Base-by-base conservation (phyloP, 2,329 filamentous ascomycete species). In the Ophiocordyceps robertsii region DNA sequence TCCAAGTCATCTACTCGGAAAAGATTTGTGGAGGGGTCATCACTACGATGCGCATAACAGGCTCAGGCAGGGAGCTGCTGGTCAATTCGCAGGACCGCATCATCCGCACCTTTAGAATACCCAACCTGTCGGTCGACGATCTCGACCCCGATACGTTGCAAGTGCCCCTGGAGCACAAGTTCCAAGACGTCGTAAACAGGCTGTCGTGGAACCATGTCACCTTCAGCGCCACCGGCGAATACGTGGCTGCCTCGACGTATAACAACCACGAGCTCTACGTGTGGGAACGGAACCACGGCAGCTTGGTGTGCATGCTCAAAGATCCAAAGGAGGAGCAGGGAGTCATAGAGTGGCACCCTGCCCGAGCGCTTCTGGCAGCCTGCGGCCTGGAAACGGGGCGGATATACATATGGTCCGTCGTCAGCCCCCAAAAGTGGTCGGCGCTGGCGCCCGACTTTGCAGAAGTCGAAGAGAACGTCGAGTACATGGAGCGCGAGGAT, bases 181-280 rank as follows among this genome's bases (percentile, higher is more conserved):
- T 96, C 54, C 89, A 96, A 61, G 93, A 98, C 57, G 83, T 96
- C 4, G 92, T 98, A 40, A 96, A 98, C 57, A 80, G 84, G 37
- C 67, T 96, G 12, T 88, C 84, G 7, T 98, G 92, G 92, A 98
- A 96, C 56, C 88, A 95, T 56, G 89, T 95, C 45, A 88, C 89
- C 0, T 96, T 98, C 60, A 94, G 87, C 55, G 83, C 86, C 1
- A 92, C 85, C 0, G 89, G 88, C 41, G 92, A 98, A 62, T 96
- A 96, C 58, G 88, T 98, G 35, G 88, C 88, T 21, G 92, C 93
- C 1, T 94, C 88, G 24, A 96, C 92, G 2, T 95, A 88, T 61
- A 96, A 96, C 71, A 98, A 98, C 56, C 89, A 95, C 54, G 90
- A 98, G 62, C 84, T 98, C 49, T 96, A 96, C 63, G 89, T 96